Percentiles rank a stretch among this genome's conserved stretches.
Conservation (phyloP, 176 grass and related monocot genomes). For the Oropetium thomaeum region DNA sequence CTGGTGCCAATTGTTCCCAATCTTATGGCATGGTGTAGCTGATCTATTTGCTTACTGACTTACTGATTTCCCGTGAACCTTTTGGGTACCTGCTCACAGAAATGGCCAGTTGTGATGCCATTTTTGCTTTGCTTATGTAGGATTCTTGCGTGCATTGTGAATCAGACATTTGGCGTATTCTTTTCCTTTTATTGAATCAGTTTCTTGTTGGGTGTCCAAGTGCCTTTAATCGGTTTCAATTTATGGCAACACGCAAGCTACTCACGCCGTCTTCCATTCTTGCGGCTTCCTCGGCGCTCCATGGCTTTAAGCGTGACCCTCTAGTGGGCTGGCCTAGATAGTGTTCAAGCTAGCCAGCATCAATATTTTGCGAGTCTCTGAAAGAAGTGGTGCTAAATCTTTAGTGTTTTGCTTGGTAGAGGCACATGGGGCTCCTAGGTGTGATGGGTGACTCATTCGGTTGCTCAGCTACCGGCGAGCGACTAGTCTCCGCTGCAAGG, state of each 20-base stretch:
- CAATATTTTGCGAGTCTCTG: slow-evolving; percentile 3
- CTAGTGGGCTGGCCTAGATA: not conserved
- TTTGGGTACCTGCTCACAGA: slow-evolving; percentile 1
- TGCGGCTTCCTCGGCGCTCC: not conserved
- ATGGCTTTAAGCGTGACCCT: slow-evolving; percentile 1
- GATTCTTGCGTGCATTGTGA: slow-evolving; percentile 16
- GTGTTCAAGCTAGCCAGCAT: slow-evolving; percentile 5
- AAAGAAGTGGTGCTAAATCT: slow-evolving; percentile 14
- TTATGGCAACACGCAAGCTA: not conserved
- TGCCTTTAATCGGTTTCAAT: slow-evolving; percentile 19
- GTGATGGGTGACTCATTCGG: slow-evolving; percentile 83
- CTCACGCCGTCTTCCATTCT: slow-evolving; percentile 8
- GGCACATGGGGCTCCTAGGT: slow-evolving; percentile 72
- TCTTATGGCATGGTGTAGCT: not conserved
- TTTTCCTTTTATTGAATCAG: slow-evolving; percentile 5
- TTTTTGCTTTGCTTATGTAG: slow-evolving; percentile 24
- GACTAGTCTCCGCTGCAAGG: slow-evolving; percentile 77
- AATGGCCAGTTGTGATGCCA: not conserved
- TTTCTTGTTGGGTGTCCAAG: slow-evolving; percentile 33
- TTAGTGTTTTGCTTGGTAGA: slow-evolving; percentile 30
- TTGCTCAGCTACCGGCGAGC: slow-evolving; percentile 80
- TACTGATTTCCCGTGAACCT: not conserved
- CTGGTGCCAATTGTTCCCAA: slow-evolving; percentile 4
- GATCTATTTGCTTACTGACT: slow-evolving; percentile 8
- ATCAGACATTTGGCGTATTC: slow-evolving; percentile 16